Conservation (phyloP, 805 yeast genomes). For the Grigorovia jiainica region DNA sequence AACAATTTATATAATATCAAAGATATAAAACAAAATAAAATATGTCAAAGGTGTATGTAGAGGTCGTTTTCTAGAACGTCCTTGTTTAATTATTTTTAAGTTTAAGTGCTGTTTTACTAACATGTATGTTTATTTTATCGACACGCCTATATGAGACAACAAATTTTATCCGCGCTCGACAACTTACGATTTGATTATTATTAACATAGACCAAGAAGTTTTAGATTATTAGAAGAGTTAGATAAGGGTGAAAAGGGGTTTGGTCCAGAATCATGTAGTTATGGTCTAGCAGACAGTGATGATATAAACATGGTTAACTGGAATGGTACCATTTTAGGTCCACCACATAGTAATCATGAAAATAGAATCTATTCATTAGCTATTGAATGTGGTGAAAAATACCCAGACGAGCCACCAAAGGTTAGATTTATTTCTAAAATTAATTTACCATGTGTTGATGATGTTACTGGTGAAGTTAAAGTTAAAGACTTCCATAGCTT, state of each 20-base stretch:
- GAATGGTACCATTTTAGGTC: conserved; percentile 98
- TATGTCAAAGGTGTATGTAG: conserved; percentile 14
- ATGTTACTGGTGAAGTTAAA: conserved; percentile 45
- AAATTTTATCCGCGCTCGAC: background rate
- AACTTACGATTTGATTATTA: no score
- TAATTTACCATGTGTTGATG: conserved; percentile 86
- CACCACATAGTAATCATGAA: conserved; percentile 86
- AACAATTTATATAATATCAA: background rate
- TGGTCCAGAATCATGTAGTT: conserved; percentile 94
- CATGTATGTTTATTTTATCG: background rate
- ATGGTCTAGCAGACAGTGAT: conserved; percentile 82
- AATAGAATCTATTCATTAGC: conserved; percentile 83
- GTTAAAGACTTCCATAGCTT: conserved; percentile 53
- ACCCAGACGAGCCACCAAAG: conserved; percentile 84
- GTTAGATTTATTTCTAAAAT: conserved; percentile 76
- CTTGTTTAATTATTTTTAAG: background rate
- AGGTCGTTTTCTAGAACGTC: background rate
- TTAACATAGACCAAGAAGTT: conserved; percentile 65
- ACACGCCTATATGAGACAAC: background rate
- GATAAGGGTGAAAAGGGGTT: conserved; percentile 97
- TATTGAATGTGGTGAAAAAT: conserved; percentile 70
- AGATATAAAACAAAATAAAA: background rate
- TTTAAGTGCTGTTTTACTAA: background rate
- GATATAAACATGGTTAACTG: conserved; percentile 91
- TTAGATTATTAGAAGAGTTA: conserved; percentile 87